Conservation (phyloP, 768 basidiomycete genomes). For the Auricularia heimuer region DNA sequence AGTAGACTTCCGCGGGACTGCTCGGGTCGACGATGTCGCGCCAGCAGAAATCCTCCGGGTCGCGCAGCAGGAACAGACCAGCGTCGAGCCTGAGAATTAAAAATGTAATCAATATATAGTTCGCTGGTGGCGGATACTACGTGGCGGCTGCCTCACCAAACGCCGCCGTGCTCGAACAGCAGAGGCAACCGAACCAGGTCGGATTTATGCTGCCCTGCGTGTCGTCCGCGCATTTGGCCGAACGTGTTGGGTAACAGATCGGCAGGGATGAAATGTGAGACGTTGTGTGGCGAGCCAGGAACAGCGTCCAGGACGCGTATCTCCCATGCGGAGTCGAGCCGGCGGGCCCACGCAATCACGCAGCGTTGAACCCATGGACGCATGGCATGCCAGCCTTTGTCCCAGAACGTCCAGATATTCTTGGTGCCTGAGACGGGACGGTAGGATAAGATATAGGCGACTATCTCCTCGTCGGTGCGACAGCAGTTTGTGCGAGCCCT, state of each 20-base stretch:
- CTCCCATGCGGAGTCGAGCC: neutral
- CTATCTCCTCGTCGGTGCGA: neutral
- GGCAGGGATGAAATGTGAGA: neutral
- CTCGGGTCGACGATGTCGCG: neutral
- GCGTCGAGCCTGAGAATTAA: neutral
- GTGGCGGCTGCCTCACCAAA: neutral
- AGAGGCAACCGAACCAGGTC: neutral
- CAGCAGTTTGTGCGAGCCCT: no score
- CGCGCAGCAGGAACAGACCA: neutral
- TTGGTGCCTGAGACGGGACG: neutral
- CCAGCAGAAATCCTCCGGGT: neutral
- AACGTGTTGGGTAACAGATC: neutral
- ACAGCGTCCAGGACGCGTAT: neutral
- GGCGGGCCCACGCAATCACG: neutral
- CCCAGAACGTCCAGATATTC: neutral
- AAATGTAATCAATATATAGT: neutral
- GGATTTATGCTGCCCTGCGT: neutral
- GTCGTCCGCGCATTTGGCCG: neutral
- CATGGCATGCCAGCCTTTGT: neutral
- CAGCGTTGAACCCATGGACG: neutral
- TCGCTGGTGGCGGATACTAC: neutral
- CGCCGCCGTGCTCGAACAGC: neutral
- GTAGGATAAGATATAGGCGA: neutral
- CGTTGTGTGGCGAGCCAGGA: neutral
- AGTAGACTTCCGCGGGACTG: neutral